Conservation (phyloP, 2,329 filamentous ascomycete genomes). For the Pyrenochaeta sp. region DNA sequence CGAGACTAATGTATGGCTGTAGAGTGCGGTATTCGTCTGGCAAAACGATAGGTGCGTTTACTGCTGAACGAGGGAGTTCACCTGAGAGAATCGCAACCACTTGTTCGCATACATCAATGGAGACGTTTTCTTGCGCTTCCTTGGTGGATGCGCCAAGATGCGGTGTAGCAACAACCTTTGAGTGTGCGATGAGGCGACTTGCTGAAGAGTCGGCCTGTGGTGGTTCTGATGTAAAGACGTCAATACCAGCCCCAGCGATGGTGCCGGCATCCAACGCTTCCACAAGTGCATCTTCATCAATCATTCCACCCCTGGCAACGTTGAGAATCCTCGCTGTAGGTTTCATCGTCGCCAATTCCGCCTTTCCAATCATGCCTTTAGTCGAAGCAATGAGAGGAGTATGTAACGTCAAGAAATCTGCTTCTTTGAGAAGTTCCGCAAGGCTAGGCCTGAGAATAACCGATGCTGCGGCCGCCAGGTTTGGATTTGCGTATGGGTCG, state of each 20-base stretch:
- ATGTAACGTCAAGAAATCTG: constrained; percentile 82
- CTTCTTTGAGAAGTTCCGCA: constrained; percentile 67
- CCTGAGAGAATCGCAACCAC: constrained; percentile 76
- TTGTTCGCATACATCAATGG: constrained; percentile 82
- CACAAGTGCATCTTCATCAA: constrained; percentile 77
- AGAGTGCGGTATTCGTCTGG: constrained; percentile 81
- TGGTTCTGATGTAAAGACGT: constrained; percentile 81
- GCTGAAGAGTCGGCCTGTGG: constrained; percentile 67
- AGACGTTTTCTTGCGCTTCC: constrained; percentile 85
- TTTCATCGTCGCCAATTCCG: constrained; percentile 76
- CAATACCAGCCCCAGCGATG: constrained; percentile 78
- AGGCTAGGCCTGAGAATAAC: constrained; percentile 69
- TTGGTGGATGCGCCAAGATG: constrained; percentile 81
- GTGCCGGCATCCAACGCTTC: constrained; percentile 73
- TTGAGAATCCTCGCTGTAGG: constrained; percentile 76
- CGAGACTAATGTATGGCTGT: constrained; percentile 76
- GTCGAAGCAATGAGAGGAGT: constrained; percentile 82
- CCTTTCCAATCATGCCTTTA: constrained; percentile 72
- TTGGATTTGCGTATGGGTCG: constrained; percentile 78
- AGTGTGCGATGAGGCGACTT: constrained; percentile 69
- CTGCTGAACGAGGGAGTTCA: constrained; percentile 75
- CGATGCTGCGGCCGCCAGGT: constrained; percentile 72
- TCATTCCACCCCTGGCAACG: constrained; percentile 79
- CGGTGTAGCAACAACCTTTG: constrained; percentile 77
- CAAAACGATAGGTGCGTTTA: constrained; percentile 82